A percentile compares a stretch with the other conserved stretches of the same genome.
Evolutionary conservation across 345 rosid genomes (phyloP).

Genomic region (Pistacia vera): DNA sequence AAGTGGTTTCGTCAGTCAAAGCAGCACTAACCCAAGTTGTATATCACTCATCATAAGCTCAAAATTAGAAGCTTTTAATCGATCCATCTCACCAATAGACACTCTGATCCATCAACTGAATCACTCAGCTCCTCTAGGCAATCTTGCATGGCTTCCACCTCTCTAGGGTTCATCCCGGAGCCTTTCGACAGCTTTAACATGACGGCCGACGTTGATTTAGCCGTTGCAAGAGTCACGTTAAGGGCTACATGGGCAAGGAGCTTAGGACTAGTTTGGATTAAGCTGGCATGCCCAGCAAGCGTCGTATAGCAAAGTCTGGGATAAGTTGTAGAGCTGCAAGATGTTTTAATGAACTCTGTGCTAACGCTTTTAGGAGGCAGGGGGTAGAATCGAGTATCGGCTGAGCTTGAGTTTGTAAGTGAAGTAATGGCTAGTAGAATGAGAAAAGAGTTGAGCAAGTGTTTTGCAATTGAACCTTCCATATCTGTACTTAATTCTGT

Average conservation of each 20-base stretch:
- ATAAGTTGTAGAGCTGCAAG: slow-evolving; percentile 62
- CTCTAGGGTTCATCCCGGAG: slow-evolving; percentile 47
- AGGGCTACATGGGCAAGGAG: slow-evolving; percentile 71
- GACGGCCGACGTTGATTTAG: slow-evolving; percentile 40
- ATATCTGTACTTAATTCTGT: too few species aligned
- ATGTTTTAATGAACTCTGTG: slow-evolving; percentile 60
- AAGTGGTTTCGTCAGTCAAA: slow-evolving; percentile 68
- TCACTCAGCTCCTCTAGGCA: slow-evolving; percentile 68
- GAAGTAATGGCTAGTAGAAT: slow-evolving; percentile 21
- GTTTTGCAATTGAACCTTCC: slow-evolving; percentile 20
- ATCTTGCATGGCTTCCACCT: slow-evolving; percentile 59
- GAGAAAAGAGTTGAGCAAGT: slow-evolving; percentile 12
- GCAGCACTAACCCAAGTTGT: slow-evolving; percentile 87
- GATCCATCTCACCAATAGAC: slow-evolving; percentile 62
- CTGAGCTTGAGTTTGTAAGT: slow-evolving; percentile 24
- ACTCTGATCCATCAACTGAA: slow-evolving; percentile 52
- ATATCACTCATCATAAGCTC: slow-evolving; percentile 46
- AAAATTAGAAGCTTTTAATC: slow-evolving; percentile 31
- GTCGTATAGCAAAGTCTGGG: slow-evolving; percentile 64
- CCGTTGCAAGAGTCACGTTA: slow-evolving; percentile 48
- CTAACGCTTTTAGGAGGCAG: slow-evolving; percentile 5
- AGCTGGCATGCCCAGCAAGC: slow-evolving; percentile 53
- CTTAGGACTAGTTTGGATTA: slow-evolving; percentile 70
- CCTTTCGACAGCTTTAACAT: slow-evolving; percentile 49
- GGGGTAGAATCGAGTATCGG: slow-evolving; percentile 19